Base-by-base conservation (phyloP, 331 rosid species). In the Malus hybrid region DNA sequence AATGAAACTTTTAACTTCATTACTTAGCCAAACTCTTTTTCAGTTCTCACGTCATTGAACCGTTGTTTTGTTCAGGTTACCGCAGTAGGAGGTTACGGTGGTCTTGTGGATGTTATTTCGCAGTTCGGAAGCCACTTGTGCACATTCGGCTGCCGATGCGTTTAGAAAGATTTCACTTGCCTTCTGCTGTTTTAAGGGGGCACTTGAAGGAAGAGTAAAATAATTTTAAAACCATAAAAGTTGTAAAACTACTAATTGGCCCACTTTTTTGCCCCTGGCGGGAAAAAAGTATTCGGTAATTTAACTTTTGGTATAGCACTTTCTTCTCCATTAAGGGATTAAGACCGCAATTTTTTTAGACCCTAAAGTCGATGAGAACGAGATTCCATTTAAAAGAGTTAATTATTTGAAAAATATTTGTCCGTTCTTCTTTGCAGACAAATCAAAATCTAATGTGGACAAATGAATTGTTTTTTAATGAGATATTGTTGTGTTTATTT, bases 121-220 rank as follows among this genome's bases (percentile, higher is more conserved):
- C 97, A 91, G 79, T 91, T 89, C 65, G 97, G 98, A 80, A 93
- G 98, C 80, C 98, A 93, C 88, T 85, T 91, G 77, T 90, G 97
- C 83, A 91, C 94, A 24, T 93, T 93, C 69, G 85, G 79, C 67
- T 85, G 93, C 87, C 74, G 67, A 32, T 73, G 69, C 2, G 59
- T 82, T 86, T 83, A 36, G 78, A 20, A 70, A 85, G 29, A 27
- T 4, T 18, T 50, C 27, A 12, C n/a, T 16, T 9, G 4, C 19
- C 52, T 36, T 13, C 36, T 54, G n/a, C 67, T 6, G 79, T 33
- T 65, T 32, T 3, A 10, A 28, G 19, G 11, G 18, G 16, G 57
- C 13, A 55, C 36, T 19, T 14, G 65, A 20, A 52, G 27, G 36
- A 24, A 57, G 14, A 33, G 22, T 15, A 24, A 64, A 14, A 13